Evolutionary conservation across 495 filamentous ascomycete species (phyloP), one percentile per base, ranked within the genome.

Genomic region (Entonaema liquescens): DNA sequence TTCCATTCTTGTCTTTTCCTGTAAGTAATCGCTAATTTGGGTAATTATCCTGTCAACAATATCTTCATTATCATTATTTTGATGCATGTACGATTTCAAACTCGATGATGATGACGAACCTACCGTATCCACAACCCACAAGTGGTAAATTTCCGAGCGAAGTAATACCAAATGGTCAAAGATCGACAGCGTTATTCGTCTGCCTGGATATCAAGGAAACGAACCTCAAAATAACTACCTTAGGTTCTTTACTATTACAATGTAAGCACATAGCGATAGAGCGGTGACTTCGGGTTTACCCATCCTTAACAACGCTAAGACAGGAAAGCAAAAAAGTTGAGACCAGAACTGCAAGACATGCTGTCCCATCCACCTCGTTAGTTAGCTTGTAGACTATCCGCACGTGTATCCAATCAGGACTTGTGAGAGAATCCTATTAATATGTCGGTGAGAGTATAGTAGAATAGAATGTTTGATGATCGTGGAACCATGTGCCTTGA

Each of bases 381-480:
- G 54, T 40, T 29, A 31, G 26, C 28, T 17, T 59, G 36, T 59
- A 59, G 23, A 11, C 15, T 21, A 28, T 47, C 36, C 36, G 56
- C 35, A 59, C 56, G 36, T 59, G 40, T 56, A 61, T 52, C 55
- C 69, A 71, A 71, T 71, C 59, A 56, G 38, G 23, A 8, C 13
- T 19, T 31, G 6, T 36, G 13, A 13, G 28, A 52, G 11, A 36
- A 42, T 58, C 21, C 35, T 64, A 65, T 68, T 42, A 21, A 68
- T 58, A 61, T 72, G 70, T 72, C 70, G 70, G 70, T 72, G 70
- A 72, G 56, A 55, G 23, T 53, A 65, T 31, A 56, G 28, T 11
- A 31, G 12, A 17, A 17, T 58, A 26, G 42, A 40, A 47, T 47
- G 57, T 66, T 65, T 68, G 70, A 68, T 53, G 60, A 61, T 56